These are phyloP conservation scores for Cyclocybe aegerita DNA, from an alignment of 768 basidiomycete genomes.

Conservation along the genomic window DNA sequence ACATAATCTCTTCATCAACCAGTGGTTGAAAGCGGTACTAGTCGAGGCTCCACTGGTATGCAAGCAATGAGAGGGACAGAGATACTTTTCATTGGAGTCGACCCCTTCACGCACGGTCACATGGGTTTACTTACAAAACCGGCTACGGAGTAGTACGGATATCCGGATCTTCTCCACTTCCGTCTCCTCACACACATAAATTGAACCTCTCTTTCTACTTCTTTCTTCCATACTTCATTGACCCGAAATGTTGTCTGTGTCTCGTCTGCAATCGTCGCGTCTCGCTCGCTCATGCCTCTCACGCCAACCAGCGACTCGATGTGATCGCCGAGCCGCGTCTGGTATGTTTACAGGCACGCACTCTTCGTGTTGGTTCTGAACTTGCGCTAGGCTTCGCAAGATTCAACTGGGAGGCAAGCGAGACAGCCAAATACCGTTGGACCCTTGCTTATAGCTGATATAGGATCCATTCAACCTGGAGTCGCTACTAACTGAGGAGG, in stretches of 20 bases:
- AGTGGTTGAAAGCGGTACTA: too few species aligned
- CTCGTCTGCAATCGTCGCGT: conserved; percentile 12
- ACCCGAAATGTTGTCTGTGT: conserved; percentile 10
- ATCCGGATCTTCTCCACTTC: conserved; percentile 11
- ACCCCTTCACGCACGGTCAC: too few species aligned
- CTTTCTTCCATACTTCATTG: not conserved
- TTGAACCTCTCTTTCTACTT: not conserved
- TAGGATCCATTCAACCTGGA: conserved; percentile 86
- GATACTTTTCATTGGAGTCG: too few species aligned
- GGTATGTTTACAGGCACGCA: conserved; percentile 13
- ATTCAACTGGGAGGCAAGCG: conserved; percentile 44
- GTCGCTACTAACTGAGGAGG: conserved; percentile 83
- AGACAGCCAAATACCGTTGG: not conserved
- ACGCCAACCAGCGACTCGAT: conserved; percentile 2
- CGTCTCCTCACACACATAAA: conserved; percentile 1
- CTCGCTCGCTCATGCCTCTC: conserved; percentile 6
- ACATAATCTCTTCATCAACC: too few species aligned
- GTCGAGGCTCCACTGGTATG: too few species aligned
- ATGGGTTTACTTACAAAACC: not conserved
- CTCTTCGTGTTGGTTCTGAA: not conserved
- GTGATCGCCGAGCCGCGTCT: conserved; percentile 26
- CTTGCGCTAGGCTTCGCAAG: conserved; percentile 31
- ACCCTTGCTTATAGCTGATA: not conserved
- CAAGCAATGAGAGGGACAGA: too few species aligned
- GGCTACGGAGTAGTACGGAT: not conserved